Base-by-base conservation (phyloP, 225 moss, liverwort and hornwort species). In the Sphagnum contortum region DNA sequence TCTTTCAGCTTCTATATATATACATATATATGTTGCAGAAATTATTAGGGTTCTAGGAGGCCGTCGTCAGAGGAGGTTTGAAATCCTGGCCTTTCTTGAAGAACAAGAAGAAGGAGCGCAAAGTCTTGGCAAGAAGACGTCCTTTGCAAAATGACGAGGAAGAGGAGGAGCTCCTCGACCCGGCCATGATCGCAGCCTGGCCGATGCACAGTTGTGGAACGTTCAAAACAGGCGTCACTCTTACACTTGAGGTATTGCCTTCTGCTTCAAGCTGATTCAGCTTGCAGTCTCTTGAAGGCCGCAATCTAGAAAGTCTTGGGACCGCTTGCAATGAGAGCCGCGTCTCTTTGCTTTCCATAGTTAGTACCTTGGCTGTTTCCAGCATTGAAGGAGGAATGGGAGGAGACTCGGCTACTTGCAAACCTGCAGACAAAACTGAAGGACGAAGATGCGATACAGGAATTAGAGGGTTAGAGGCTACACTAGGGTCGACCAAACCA, bases 141-240 rank as follows among this genome's bases (percentile, higher is more conserved):
- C 94, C 89, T 70, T 91, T 94, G 3, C 87, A 81, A 11, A 83
- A 83, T 75, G 87, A 91, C 1, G 83, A 80, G 48, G 91, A 88
- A 12, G 87, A 78, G 69, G 91, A 70, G 50, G 29, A 29, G 29
- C 29, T 29, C 29, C 29, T 29, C 29, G 29, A 29, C 29, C 29
- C 29, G 29, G 29, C 29, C 29, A 29, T 29, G 29, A 29, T 29
- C 29, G 29, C 29, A 29, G 80, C 79, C 52, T 91, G 94, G 9
- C 87, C 94, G 74, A 94, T 94, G 67, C 94, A 94, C 45, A 87
- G 7, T 9, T 5, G 89, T 8, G 94, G 94, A 7, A 94, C 94
- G 62, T 91, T 94, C 50, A 94, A 64, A 11, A 94, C 91, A 3
- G 94, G 94, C 60, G 94, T 87, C 5, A 94, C 89, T 71, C 89